Conservation (phyloP, 805 yeast genomes). For the Candida rishiriensis region DNA sequence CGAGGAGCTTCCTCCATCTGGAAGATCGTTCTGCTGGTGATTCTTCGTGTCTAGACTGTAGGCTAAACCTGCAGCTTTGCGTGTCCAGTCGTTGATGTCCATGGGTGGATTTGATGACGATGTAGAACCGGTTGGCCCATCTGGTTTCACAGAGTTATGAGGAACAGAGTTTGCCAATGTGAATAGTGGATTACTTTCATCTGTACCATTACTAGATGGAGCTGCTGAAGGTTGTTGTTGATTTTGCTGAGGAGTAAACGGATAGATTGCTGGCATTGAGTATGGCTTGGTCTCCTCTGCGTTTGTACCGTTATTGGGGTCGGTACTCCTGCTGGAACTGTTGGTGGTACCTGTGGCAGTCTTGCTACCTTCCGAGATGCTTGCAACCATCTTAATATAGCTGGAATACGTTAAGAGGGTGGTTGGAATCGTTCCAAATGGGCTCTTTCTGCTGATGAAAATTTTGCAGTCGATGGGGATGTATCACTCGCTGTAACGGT, state of each 20-base stretch:
- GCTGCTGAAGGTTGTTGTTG: slow-evolving; percentile 7
- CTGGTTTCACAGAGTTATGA: slow-evolving; percentile 6
- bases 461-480: no score
- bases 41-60: not conserved
- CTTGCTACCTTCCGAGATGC: not conserved
- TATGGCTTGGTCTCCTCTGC: not conserved
- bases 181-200: slow-evolving; percentile 24
- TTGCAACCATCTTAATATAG: slow-evolving; percentile 2
- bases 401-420: no score
- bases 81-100: slow-evolving; percentile 17
- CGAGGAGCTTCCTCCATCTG: no score
- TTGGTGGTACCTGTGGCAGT: not conserved
- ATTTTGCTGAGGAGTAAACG: slow-evolving; percentile 9
- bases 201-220: slow-evolving; percentile 1
- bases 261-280: slow-evolving; percentile 14
- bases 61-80: slow-evolving; percentile 25
- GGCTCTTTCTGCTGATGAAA: no score
- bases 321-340: slow-evolving; percentile 3
- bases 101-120: not conserved
- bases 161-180: slow-evolving; percentile 29
- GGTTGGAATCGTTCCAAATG: not conserved
- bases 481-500: no score
- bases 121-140: not conserved
- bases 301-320: not conserved
- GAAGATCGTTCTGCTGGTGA: no score